These are phyloP conservation scores for Gyromitra esculenta DNA, from an alignment of 2,329 filamentous ascomycete species.

Conservation along the genomic window DNA sequence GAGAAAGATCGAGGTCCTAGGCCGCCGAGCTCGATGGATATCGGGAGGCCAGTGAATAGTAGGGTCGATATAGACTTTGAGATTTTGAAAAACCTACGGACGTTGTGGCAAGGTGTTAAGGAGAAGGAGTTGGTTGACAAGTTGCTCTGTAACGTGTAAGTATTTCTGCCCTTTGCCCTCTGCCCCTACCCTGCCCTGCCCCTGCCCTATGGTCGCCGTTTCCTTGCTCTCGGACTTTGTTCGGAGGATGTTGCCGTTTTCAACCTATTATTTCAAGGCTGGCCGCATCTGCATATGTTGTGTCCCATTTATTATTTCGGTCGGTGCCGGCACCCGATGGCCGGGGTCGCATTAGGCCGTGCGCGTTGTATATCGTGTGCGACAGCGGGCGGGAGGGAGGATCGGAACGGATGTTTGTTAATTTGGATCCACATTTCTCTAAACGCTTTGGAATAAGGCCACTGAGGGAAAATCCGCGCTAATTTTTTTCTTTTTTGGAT, in stretches of 20 bases:
- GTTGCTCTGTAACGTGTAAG: constrained; percentile 46
- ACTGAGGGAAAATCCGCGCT: constrained; percentile 9
- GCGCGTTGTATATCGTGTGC: constrained; percentile 38
- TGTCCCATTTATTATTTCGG: constrained; percentile 20
- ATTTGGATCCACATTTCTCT: not conserved
- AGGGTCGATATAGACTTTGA: constrained; percentile 79
- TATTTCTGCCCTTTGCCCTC: constrained; percentile 44
- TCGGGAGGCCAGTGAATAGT: constrained; percentile 58
- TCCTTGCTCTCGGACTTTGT: constrained; percentile 32
- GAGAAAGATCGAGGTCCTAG: constrained; percentile 50
- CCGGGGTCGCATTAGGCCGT: constrained; percentile 40
- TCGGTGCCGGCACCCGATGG: constrained; percentile 44
- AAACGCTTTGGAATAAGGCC: not conserved
- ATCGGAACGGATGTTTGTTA: constrained; percentile 23
- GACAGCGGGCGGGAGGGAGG: constrained; percentile 32
- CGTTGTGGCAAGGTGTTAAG: constrained; percentile 87
- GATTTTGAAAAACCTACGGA: constrained; percentile 83
- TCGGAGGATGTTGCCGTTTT: constrained; percentile 39
- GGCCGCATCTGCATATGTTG: constrained; percentile 46
- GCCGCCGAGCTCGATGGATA: constrained; percentile 42
- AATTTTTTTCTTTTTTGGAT: constrained; percentile 27
- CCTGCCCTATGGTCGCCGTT: constrained; percentile 14
- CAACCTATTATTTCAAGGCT: constrained; percentile 42
- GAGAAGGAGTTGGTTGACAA: constrained; percentile 76
- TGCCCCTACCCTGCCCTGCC: constrained; percentile 22